Evolutionary conservation across 371 early-diverging fungal genomes (phyloP).

Genomic region (Syncephalastrum sp.): DNA sequence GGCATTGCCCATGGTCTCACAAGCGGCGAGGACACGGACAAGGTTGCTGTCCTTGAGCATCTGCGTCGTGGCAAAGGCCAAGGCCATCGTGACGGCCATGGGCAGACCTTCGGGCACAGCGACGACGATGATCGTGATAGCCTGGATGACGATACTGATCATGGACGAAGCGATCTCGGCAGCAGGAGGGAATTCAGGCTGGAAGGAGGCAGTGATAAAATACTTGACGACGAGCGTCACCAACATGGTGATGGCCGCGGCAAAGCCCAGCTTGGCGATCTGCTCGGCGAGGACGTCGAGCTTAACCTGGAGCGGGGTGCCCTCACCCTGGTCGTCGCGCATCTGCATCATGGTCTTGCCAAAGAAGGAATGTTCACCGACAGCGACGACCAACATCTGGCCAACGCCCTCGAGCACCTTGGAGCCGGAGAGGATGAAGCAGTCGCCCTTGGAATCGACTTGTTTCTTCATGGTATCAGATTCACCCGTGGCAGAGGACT

Average conservation of each 20-base stretch:
- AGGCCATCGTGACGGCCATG: constrained; percentile 94
- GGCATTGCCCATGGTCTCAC: constrained; percentile 98
- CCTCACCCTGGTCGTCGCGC: constrained; percentile 71
- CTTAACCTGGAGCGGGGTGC: constrained; percentile 92
- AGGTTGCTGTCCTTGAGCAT: constrained; percentile 94
- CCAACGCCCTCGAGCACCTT: constrained; percentile 91
- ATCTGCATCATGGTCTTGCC: constrained; percentile 87
- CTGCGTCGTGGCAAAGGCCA: constrained; percentile 93
- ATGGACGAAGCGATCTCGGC: constrained; percentile 66
- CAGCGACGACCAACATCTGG: constrained; percentile 79
- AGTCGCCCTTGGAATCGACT: constrained; percentile 62
- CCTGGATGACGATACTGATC: constrained; percentile 77
- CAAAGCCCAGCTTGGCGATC: constrained; percentile 90
- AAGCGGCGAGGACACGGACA: constrained; percentile 91
- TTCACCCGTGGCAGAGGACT: constrained; percentile 92
- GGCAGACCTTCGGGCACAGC: constrained; percentile 99
- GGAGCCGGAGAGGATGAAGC: constrained; percentile 89
- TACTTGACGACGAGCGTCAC: constrained; percentile 78
- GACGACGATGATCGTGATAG: constrained; percentile 92
- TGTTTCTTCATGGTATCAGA: constrained; percentile 77
- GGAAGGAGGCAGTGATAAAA: constrained; percentile 65
- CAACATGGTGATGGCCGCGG: constrained; percentile 78
- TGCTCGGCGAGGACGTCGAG: constrained; percentile 83
- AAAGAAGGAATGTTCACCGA: constrained; percentile 81
- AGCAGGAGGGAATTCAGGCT: constrained; percentile 53